Conservation (phyloP, 2,329 filamentous ascomycete genomes). For the Cladosporium sphaerospermum region DNA sequence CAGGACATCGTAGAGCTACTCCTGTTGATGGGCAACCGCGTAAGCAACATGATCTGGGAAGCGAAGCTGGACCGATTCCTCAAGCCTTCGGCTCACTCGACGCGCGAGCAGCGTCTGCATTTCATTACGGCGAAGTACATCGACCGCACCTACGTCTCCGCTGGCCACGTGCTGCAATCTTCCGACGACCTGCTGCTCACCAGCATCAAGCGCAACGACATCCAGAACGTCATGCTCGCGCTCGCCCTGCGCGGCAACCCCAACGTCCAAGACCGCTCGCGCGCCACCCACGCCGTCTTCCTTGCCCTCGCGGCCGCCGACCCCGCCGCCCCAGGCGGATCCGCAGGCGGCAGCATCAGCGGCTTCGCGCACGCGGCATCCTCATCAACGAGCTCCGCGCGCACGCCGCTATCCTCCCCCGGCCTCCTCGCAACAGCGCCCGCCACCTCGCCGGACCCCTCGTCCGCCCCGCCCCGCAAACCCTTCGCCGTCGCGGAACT, state of each 20-base stretch:
- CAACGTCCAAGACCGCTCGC: constrained; percentile 77
- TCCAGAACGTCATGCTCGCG: constrained; percentile 86
- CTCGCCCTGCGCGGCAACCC: constrained; percentile 81
- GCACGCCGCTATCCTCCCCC: constrained; percentile 15
- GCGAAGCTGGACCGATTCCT: constrained; percentile 65
- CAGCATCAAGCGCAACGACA: constrained; percentile 92
- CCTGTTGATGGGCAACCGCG: constrained; percentile 82
- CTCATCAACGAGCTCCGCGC: constrained; percentile 34
- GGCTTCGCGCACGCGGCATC: constrained; percentile 18
- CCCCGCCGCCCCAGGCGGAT: constrained; percentile 62
- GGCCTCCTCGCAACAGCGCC: constrained; percentile 20
- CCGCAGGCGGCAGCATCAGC: constrained; percentile 43
- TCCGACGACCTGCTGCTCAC: constrained; percentile 85
- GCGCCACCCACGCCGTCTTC: constrained; percentile 83
- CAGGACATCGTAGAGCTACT: constrained; percentile 94
- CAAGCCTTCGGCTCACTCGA: constrained; percentile 72
- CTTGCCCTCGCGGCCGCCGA: constrained; percentile 88
- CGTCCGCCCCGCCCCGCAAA: constrained; percentile 38
- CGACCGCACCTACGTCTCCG: constrained; percentile 73
- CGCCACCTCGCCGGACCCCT: constrained; percentile 21
- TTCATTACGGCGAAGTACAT: constrained; percentile 97
- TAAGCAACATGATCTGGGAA: constrained; percentile 97
- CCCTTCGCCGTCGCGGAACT: constrained; percentile 86
- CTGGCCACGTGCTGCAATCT: constrained; percentile 61
- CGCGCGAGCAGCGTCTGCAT: constrained; percentile 80